Conservation (phyloP, 345 rosid species). For the Eucalyptus shirleyi region DNA sequence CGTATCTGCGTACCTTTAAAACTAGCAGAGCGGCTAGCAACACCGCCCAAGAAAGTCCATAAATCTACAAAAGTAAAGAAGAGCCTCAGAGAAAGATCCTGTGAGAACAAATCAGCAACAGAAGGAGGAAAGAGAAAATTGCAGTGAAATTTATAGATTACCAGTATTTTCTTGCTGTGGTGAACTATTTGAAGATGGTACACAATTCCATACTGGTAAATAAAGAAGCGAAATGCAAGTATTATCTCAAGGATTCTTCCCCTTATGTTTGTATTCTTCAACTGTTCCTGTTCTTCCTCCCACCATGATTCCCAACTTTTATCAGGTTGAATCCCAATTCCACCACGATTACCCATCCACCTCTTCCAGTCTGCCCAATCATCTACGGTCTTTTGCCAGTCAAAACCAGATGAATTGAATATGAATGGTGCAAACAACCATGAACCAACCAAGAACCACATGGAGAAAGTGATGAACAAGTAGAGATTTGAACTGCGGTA, state of each 20-base stretch:
- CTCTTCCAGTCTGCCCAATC: conserved; percentile 99
- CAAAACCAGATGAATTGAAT: conserved; percentile 93
- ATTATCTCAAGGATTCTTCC: conserved; percentile 79
- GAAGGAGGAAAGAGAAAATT: background rate
- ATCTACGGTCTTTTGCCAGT: conserved; percentile 97
- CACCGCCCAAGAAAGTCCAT: conserved; percentile 84
- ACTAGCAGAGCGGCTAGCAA: conserved; percentile 52
- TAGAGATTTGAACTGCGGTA: conserved; percentile 70
- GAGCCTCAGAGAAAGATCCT: background rate
- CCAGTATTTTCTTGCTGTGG: conserved; percentile 51
- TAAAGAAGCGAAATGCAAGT: conserved; percentile 68
- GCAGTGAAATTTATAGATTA: conserved; percentile 3
- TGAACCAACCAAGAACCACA: conserved; percentile 91
- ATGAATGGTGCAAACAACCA: conserved; percentile 96
- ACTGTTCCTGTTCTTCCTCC: conserved; percentile 85
- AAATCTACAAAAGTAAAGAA: conserved; percentile 36
- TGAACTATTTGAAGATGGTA: conserved; percentile 90
- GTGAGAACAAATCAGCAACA: background rate
- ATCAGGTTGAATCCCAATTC: conserved; percentile 66
- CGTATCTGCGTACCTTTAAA: conserved; percentile 45
- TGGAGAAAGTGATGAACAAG: conserved; percentile 55
- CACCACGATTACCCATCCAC: conserved; percentile 98
- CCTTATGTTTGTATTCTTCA: conserved; percentile 51
- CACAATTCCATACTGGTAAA: conserved; percentile 89
- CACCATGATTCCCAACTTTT: conserved; percentile 99